Evolutionary conservation across 2,329 filamentous ascomycete species (phyloP).

Genomic region (Neoarthrinium moseri): DNA sequence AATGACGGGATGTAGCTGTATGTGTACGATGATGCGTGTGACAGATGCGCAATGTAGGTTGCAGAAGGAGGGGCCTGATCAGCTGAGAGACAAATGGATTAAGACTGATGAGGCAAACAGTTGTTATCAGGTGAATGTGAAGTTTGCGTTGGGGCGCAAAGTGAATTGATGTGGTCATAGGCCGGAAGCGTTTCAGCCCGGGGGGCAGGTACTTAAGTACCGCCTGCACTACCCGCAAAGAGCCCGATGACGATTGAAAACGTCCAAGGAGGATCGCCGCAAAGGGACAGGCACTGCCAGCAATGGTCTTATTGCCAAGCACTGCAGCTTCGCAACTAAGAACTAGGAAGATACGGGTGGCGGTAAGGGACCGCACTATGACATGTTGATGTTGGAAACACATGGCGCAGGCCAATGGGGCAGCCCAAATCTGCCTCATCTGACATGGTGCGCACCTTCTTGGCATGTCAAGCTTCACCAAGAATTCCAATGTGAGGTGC

Average conservation of each 20-base stretch:
- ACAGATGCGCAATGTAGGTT: neutral
- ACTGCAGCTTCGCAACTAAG: too few relatives aligned
- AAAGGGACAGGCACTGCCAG: neutral
- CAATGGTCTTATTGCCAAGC: too few relatives aligned
- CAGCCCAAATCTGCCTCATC: too few relatives aligned
- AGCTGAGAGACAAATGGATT: neutral
- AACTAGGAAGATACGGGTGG: too few relatives aligned
- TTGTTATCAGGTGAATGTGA: neutral
- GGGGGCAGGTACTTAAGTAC: neutral
- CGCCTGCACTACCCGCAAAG: too few relatives aligned
- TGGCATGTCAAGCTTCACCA: too few relatives aligned
- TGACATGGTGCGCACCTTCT: too few relatives aligned
- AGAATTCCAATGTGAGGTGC: too few relatives aligned
- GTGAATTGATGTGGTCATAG: constrained; percentile 1
- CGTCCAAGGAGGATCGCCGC: neutral
- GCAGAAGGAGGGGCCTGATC: neutral
- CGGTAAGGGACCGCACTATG: too few relatives aligned
- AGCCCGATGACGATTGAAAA: neutral
- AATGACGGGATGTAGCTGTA: neutral
- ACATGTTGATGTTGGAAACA: too few relatives aligned
- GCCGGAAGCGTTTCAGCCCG: constrained; percentile 1
- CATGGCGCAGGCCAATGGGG: too few relatives aligned
- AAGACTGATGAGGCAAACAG: neutral
- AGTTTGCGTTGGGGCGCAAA: neutral
- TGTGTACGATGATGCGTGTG: neutral